Conservation (phyloP, 1,284 basidiomycete genomes). For the Puccinia hordei region DNA sequence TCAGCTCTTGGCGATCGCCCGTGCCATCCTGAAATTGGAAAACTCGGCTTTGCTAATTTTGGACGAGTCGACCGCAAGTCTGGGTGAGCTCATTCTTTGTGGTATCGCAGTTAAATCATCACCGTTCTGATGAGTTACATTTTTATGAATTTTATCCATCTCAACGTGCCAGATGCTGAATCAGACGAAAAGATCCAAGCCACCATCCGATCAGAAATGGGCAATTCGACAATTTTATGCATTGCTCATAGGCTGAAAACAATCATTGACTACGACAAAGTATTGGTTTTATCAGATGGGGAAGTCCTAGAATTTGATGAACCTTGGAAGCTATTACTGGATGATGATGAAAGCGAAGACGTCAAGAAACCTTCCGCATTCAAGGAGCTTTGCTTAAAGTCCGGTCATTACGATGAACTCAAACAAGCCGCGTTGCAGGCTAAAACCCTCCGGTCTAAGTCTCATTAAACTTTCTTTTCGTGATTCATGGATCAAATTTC, state of each 20-base stretch:
- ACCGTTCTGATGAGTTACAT: neutral
- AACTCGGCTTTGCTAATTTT: constrained; percentile 58
- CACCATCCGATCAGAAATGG: constrained; percentile 73
- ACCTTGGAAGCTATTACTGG: constrained; percentile 24
- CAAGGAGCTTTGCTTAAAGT: constrained; percentile 31
- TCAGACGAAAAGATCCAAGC: constrained; percentile 63
- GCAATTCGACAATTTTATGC: constrained; percentile 64
- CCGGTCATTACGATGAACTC: constrained; percentile 36
- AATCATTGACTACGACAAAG: constrained; percentile 65
- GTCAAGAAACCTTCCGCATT: constrained; percentile 22
- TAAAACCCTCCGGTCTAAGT: constrained; percentile 3
- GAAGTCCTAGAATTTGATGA: constrained; percentile 39
- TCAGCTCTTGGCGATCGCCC: constrained; percentile 59
- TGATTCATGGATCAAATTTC: neutral
- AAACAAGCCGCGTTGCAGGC: constrained; percentile 27
- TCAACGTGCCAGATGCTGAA: constrained; percentile 39
- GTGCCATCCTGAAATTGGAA: constrained; percentile 59
- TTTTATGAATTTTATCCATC: neutral
- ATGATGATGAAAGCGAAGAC: constrained; percentile 6
- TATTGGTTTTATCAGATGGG: constrained; percentile 29
- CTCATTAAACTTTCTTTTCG: neutral
- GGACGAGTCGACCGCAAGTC: constrained; percentile 55
- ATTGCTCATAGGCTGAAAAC: constrained; percentile 69
- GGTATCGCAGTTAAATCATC: neutral
- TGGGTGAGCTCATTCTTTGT: neutral